Evolutionary conservation across 1,284 basidiomycete genomes (phyloP).

Genomic region (Erythrobasidium hasegawianum): DNA sequence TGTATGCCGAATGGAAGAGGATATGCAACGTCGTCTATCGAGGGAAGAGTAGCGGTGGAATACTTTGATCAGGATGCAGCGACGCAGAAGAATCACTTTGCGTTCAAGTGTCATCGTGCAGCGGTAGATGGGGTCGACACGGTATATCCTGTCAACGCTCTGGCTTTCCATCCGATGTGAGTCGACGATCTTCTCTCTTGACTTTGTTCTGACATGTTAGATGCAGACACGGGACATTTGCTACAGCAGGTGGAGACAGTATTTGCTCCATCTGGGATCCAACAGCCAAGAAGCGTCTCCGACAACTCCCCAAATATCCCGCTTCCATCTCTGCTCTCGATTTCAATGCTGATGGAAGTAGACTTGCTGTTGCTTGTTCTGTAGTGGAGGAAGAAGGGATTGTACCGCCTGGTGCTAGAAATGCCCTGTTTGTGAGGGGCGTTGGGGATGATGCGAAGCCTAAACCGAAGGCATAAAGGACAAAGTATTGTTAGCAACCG

Average conservation of each 20-base stretch:
- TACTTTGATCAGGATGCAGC: constrained; percentile 81
- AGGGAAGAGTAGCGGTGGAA: constrained; percentile 94
- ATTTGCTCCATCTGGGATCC: constrained; percentile 95
- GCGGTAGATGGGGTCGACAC: constrained; percentile 88
- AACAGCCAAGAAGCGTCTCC: constrained; percentile 88
- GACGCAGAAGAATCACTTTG: constrained; percentile 81
- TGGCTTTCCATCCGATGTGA: constrained; percentile 86
- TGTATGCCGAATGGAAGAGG: constrained; percentile 85
- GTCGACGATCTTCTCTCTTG: constrained; percentile 44
- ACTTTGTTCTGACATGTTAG: constrained; percentile 3
- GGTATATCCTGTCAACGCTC: constrained; percentile 94
- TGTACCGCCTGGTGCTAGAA: constrained; percentile 45
- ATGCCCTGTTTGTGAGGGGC: constrained; percentile 49
- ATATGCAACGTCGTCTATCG: constrained; percentile 88
- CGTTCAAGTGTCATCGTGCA: constrained; percentile 95
- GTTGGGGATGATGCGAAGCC: constrained; percentile 52
- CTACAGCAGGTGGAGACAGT: constrained; percentile 85
- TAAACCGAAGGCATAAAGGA: constrained; percentile 39
- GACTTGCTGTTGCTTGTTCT: constrained; percentile 73
- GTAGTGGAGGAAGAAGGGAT: constrained; percentile 79
- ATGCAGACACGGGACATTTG: constrained; percentile 83
- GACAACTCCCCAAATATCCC: constrained; percentile 77
- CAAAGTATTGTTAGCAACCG: neutral
- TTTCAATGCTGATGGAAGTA: constrained; percentile 77
- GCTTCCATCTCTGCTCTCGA: constrained; percentile 66